phyloP scores from a whole-genome alignment of 164 flowering plant genomes.

The Stephania japonica region DNA sequence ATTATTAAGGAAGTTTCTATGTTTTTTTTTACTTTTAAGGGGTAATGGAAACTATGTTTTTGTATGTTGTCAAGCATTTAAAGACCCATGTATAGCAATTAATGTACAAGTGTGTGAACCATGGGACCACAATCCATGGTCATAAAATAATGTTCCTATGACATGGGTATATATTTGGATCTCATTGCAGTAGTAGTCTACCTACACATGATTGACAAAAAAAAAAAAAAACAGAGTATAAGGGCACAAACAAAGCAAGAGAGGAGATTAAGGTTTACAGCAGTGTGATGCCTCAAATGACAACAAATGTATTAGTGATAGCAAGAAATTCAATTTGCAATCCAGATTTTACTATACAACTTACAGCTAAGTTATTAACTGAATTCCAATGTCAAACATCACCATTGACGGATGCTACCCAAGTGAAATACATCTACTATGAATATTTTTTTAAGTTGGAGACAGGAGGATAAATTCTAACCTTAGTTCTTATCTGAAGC shows the following conservation, averaged over 20 bases:
- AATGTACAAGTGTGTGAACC: not conserved
- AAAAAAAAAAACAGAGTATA: not conserved
- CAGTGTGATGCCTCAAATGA: not conserved
- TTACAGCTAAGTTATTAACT: not conserved
- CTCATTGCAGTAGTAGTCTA: not conserved
- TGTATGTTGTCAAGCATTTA: not conserved
- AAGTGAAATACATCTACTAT: not conserved
- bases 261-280: not conserved
- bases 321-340: not conserved
- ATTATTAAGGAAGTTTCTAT: too few relatives aligned
- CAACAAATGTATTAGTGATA: not conserved
- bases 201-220: not conserved
- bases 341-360: not conserved
- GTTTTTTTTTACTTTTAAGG: too few relatives aligned
- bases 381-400: not conserved
- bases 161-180: too few relatives aligned
- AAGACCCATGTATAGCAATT: not conserved
- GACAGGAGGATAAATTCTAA: conserved; percentile 26
- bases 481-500: conserved; percentile 77
- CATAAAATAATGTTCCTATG: too few relatives aligned
- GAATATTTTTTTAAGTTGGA: not conserved
- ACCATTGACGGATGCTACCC: not conserved
- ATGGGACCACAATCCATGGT: not conserved
- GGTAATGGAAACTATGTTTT: too few relatives aligned
- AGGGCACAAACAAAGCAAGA: not conserved